phyloP scores from a whole-genome alignment of 2,329 filamentous ascomycete species.

The Septoria petroselini region DNA sequence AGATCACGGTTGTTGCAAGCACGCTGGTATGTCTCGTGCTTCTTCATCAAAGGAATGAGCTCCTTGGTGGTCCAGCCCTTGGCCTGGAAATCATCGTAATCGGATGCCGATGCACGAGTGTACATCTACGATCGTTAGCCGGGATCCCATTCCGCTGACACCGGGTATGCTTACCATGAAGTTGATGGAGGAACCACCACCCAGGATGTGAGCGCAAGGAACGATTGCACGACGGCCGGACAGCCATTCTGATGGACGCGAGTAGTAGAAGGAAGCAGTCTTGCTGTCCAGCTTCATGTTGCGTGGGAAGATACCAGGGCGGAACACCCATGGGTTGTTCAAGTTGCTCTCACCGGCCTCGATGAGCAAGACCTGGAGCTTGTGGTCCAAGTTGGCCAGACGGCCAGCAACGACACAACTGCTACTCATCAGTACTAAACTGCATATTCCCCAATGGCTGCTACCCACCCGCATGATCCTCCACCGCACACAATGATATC shows the following conservation, averaged over 20 bases:
- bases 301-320: slow-evolving; percentile 69
- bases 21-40: slow-evolving; percentile 73
- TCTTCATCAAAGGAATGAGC: slow-evolving; percentile 72
- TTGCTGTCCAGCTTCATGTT: slow-evolving; percentile 81
- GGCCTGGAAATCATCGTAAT: slow-evolving; percentile 75
- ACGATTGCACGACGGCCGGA: slow-evolving; percentile 69
- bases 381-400: slow-evolving; percentile 72
- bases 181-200: slow-evolving; percentile 65
- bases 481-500: slow-evolving; percentile 78
- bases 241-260: slow-evolving; percentile 68
- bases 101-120: slow-evolving; percentile 66
- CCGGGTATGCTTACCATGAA: slow-evolving; percentile 58
- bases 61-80: slow-evolving; percentile 78
- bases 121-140: slow-evolving; percentile 56
- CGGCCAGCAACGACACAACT: slow-evolving; percentile 52
- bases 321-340: slow-evolving; percentile 75
- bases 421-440: slow-evolving; percentile 35
- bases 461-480: slow-evolving; percentile 61
- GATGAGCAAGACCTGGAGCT: slow-evolving; percentile 66
- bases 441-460: slow-evolving; percentile 1
- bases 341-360: slow-evolving; percentile 70
- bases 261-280: slow-evolving; percentile 79
- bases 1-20: slow-evolving; percentile 56
- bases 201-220: slow-evolving; percentile 69
- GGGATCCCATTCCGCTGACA: neutral